These are phyloP conservation scores for Penicillium antarcticum DNA, from an alignment of 495 filamentous ascomycete genomes.

Conservation along the genomic window DNA sequence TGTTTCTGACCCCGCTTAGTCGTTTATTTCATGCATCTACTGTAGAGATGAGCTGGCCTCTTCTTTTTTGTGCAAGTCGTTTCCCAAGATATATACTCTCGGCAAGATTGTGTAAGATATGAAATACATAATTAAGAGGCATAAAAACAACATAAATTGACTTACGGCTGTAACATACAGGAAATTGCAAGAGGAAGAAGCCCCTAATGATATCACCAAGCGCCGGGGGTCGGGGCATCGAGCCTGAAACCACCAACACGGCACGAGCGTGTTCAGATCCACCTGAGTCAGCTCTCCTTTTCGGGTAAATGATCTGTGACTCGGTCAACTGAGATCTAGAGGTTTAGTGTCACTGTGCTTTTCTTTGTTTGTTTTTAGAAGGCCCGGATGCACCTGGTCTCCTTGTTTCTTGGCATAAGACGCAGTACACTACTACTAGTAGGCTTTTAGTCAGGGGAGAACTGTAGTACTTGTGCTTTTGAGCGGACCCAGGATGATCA, in stretches of 20 bases:
- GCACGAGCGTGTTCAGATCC: constrained; percentile 21
- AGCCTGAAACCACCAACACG: constrained; percentile 28
- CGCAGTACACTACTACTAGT: background rate
- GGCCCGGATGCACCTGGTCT: background rate
- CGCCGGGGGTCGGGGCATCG: constrained; percentile 14
- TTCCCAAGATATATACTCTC: no score
- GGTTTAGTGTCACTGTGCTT: no score
- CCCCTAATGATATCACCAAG: constrained; percentile 4
- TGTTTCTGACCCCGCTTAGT: no score
- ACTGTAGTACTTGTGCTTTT: background rate
- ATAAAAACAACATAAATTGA: no score
- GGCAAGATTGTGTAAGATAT: no score
- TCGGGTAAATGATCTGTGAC: background rate
- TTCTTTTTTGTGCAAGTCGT: no score
- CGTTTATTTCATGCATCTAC: no score
- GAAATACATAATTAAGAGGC: no score
- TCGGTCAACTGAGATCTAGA: no score
- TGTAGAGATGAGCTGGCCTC: no score
- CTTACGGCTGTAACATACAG: no score
- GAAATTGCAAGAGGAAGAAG: background rate
- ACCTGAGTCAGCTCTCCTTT: constrained; percentile 14
- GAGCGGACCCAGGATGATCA: constrained; percentile 2
- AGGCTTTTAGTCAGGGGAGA: background rate
- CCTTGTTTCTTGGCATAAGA: constrained; percentile 1
- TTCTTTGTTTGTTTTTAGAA: no score